Evolutionary conservation across 306 rosid genomes (phyloP), one percentile per base, ranked within the genome.

Genomic region (Mimosa bimucronata): DNA sequence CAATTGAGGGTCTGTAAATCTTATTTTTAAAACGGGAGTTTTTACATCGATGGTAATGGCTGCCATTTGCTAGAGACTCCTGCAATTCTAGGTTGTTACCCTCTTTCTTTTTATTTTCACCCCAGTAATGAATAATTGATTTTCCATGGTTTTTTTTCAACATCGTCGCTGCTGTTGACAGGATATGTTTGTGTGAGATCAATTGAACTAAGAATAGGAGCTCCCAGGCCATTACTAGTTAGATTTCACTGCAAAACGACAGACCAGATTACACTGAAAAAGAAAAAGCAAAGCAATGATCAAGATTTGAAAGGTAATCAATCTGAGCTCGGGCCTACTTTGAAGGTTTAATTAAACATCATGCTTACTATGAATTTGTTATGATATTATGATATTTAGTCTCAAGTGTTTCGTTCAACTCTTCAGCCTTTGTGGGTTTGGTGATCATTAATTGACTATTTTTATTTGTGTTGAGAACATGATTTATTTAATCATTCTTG

Each of bases 121-220:
- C 68, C 53, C 18, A 3, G 48, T 25, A 31, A 60, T 48, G 73
- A 50, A n/a, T n/a, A n/a, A n/a, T n/a, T 11, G 38, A 70, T 46
- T 60, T 2, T 40, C 11, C 1, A 1, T 12, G 25, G 41, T 21
- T 44, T 29, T 66, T n/a, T n/a, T n/a, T n/a, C n/a, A n/a, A n/a
- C n/a, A n/a, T n/a, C n/a, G n/a, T n/a, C n/a, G n/a, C n/a, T n/a
- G n/a, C n/a, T n/a, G n/a, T 79, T 64, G 37, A 14, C 40, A 93
- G 91, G 94, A 7, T 86, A 31, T 38, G 42, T 89, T 42, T 91
- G 97, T 64, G 81, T 88, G 60, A 88, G 91, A 80, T 91, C 88
- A 70, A 84, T 84, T 21, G 84, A 91, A 9, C 62, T 74, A 15
- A 61, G 28, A 50, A 88, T 87, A 1, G 40, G 89, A 34, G 31